Evolutionary conservation across 306 rosid species (phyloP).

Genomic region (Nissolia schottii): DNA sequence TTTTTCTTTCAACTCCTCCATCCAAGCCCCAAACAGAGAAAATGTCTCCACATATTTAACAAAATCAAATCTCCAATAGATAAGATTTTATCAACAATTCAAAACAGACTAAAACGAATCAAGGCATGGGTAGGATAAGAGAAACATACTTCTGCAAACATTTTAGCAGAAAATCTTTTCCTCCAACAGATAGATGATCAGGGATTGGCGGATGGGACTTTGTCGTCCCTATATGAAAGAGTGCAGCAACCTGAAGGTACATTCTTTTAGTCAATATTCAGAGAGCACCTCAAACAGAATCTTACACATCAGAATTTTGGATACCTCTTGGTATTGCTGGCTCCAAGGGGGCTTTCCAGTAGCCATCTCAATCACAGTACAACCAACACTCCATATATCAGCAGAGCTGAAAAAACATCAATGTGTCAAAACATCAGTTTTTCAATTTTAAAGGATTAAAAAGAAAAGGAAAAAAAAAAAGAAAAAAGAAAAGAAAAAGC

Average conservation of each 20-base stretch:
- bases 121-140: slow-evolving; percentile 9
- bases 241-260: slow-evolving; percentile 87
- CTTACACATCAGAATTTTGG: slow-evolving; percentile 8
- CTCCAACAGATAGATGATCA: slow-evolving; percentile 81
- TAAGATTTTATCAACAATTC: not conserved
- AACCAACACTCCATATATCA: slow-evolving; percentile 99
- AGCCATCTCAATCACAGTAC: slow-evolving; percentile 99
- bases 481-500: too few species aligned
- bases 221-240: slow-evolving; percentile 92
- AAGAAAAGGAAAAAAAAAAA: too few species aligned
- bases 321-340: slow-evolving; percentile 95
- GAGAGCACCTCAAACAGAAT: slow-evolving; percentile 16
- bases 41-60: not conserved
- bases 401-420: slow-evolving; percentile 71
- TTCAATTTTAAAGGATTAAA: slow-evolving; percentile 9
- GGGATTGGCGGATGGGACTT: slow-evolving; percentile 99
- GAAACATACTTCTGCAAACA: slow-evolving; percentile 81
- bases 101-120: not conserved
- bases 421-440: too few species aligned
- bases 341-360: slow-evolving; percentile 99
- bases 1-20: not conserved
- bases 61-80: not conserved
- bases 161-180: slow-evolving; percentile 87
- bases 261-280: slow-evolving; percentile 34
- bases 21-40: not conserved